phyloP scores from a whole-genome alignment of 2,329 filamentous ascomycete genomes.

The Penicillium decumbens region DNA sequence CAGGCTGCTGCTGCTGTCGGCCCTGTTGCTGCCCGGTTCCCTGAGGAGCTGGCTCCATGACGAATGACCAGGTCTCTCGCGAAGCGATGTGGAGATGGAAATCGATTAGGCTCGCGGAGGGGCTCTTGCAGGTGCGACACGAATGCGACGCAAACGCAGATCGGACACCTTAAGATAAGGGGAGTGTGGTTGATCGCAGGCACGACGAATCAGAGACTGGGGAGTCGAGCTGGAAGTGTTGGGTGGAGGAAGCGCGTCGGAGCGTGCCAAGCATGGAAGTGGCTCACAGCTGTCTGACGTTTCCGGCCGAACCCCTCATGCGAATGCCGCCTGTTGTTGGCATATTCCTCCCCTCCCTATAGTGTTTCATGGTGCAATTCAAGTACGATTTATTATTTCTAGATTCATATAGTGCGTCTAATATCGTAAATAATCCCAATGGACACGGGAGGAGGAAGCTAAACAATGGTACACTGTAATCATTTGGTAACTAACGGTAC shows the following conservation, averaged over 20 bases:
- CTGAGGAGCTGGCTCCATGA: slow-evolving; percentile 55
- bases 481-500: neutral
- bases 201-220: neutral
- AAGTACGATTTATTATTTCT: neutral
- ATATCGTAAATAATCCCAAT: neutral
- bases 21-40: slow-evolving; percentile 56
- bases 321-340: neutral
- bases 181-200: neutral
- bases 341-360: neutral
- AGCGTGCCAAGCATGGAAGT: slow-evolving; percentile 18
- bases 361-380: neutral
- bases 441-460: neutral
- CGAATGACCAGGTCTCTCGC: slow-evolving; percentile 4
- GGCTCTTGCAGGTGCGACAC: neutral
- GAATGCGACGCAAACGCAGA: slow-evolving; percentile 1
- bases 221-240: neutral
- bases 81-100: neutral
- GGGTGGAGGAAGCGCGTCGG: slow-evolving; percentile 10
- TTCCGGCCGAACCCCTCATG: slow-evolving; percentile 13
- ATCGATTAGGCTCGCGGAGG: neutral
- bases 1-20: slow-evolving; percentile 57
- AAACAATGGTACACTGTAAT: too few species aligned
- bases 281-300: slow-evolving; percentile 22
- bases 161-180: neutral
- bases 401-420: neutral